These are phyloP conservation scores for Fabrea salina DNA, from an alignment of 169 alveolate genomes.

Conservation along the genomic window DNA sequence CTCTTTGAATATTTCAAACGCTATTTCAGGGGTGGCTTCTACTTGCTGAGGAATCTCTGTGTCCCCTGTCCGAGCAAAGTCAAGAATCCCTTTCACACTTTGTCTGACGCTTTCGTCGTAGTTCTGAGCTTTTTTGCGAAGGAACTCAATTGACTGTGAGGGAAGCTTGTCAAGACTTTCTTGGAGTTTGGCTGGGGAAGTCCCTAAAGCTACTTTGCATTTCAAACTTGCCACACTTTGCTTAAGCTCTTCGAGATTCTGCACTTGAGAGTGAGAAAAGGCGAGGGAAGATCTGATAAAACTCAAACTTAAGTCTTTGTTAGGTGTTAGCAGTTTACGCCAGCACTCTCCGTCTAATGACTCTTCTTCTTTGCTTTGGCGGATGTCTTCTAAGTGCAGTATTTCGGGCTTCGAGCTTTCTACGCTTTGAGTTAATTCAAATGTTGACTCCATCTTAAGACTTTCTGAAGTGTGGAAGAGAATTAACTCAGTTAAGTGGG, in stretches of 20 bases:
- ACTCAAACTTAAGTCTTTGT: neutral
- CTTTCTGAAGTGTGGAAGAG: too few relatives aligned
- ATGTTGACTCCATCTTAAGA: neutral
- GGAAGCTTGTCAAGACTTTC: too few relatives aligned
- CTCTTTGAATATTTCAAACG: neutral
- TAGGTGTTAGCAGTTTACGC: neutral
- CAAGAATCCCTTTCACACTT: neutral
- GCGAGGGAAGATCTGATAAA: neutral
- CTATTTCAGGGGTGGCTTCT: neutral
- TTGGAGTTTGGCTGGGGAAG: too few relatives aligned
- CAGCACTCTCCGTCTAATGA: neutral
- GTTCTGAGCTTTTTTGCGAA: neutral
- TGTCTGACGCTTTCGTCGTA: neutral
- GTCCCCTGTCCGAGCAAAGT: neutral
- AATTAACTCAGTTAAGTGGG: too few relatives aligned
- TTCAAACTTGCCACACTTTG: neutral
- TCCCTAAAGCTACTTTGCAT: neutral
- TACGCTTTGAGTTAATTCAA: neutral
- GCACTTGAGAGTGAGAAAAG: neutral
- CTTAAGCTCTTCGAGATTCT: neutral
- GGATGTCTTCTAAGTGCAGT: neutral
- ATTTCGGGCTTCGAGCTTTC: neutral
- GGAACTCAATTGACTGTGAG: slow-evolving; percentile 4
- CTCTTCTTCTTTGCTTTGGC: neutral
- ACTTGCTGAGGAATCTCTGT: neutral